Evolutionary conservation across 1,284 basidiomycete species (phyloP), one percentile per base, ranked within the genome.

Genomic region (Heterobasidion annosum): DNA sequence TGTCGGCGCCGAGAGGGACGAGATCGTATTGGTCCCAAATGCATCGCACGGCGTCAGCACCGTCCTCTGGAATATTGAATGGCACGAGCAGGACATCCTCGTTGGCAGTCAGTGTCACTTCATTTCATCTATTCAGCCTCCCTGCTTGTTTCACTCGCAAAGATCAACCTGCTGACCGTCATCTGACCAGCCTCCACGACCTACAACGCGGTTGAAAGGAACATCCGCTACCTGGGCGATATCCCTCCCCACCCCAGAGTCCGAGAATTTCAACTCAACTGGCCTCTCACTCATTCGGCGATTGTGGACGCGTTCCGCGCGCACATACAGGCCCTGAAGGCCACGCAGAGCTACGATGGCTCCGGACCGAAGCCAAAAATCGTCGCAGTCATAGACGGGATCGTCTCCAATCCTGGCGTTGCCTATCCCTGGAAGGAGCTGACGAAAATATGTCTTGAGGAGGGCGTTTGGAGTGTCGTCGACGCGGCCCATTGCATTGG

Each of bases 391-490:
- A 79, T 96, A 16, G 93, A 96, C 66, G 70, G 77, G 16, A 86
- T 96, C 58, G 70, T 76, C 1, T 82, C 87, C 1, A 75, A 73
- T 44, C 93, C 93, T 0, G 93, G 88, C 0, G 79, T 82, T 3
- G 64, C 74, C 0, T 70, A 92, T 34, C 93, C 93, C 0, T 96
- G 93, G 93, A 73, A 87, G 64, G 78, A 84, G 57, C 74, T 95
- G 64, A 82, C 87, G 0, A 67, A 73, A 18, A 72, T 91, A n/a
- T 87, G 85, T 63, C 77, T 76, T 60, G 78, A 88, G 59, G 81
- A 84, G 53, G 81, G 80, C 2, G 77, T 85, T 1, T 79, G 82
- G 68, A 85, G 78, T 53, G 67, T 94, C 15, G 68, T 97, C 13
- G 93, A 97, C 62, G 93, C 77, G 0, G 93, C 93, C 0, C 93